A percentile compares a stretch with the other conserved stretches of the same genome.
Evolutionary conservation across 306 rosid species (phyloP).

Genomic region (Cotoneaster glaucophyllus): DNA sequence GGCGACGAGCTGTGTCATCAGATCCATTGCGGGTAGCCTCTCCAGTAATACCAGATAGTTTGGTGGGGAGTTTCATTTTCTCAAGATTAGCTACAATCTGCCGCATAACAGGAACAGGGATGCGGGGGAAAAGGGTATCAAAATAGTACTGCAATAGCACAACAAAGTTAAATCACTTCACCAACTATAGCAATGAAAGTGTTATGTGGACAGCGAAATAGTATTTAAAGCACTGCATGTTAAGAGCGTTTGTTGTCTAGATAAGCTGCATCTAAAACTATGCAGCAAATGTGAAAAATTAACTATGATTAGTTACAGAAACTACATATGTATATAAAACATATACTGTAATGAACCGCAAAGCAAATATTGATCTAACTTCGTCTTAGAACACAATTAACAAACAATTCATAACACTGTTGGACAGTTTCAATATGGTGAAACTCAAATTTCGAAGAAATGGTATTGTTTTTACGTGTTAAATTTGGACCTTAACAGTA

Average conservation of each 20-base stretch:
- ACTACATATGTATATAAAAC: neutral
- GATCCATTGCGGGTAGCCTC: conserved; percentile 85
- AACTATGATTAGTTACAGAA: neutral
- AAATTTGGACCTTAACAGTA: conserved; percentile 13
- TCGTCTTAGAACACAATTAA: neutral
- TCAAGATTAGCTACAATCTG: conserved; percentile 75
- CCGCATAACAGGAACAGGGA: conserved; percentile 94
- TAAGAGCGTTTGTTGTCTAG: neutral
- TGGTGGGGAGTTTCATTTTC: conserved; percentile 74
- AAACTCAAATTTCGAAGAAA: neutral
- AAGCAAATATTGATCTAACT: neutral
- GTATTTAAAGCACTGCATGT: neutral
- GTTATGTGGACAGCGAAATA: neutral
- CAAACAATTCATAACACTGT: neutral
- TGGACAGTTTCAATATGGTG: neutral
- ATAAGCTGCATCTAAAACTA: neutral
- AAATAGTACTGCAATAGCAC: conserved; percentile 79
- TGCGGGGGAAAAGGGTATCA: conserved; percentile 95
- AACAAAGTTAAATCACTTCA: conserved; percentile 17
- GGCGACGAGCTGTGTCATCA: conserved; percentile 96
- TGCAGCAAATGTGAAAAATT: neutral
- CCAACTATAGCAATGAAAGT: conserved; percentile 3
- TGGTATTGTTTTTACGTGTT: conserved; percentile 1
- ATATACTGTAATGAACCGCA: neutral
- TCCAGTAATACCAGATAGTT: conserved; percentile 79